Conservation (phyloP, 805 yeast species). For the Candida pseudoglaebosa region DNA sequence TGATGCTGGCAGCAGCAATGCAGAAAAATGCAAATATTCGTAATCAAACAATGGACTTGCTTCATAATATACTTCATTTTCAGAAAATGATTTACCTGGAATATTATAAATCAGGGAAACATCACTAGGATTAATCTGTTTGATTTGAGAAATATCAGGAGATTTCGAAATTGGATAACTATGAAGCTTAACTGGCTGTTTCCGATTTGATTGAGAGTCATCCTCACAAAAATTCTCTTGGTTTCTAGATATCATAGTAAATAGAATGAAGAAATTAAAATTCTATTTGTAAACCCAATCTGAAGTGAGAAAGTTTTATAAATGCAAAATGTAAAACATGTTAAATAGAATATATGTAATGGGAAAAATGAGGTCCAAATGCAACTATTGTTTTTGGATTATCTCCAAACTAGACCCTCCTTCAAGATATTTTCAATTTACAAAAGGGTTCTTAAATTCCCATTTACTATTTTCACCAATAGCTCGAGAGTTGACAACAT, state of each 20-base stretch:
- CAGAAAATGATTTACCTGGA: slow-evolving; percentile 1
- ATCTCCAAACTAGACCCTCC: no score
- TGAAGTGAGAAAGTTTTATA: neutral
- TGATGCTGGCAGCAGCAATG: neutral
- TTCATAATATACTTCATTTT: slow-evolving; percentile 15
- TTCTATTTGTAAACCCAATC: neutral
- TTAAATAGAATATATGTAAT: no score
- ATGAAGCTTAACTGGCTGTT: neutral
- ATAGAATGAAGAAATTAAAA: neutral
- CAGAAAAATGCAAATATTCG: neutral
- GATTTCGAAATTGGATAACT: neutral
- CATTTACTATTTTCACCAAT: no score
- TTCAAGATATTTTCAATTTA: no score
- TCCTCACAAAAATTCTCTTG: neutral
- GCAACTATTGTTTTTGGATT: no score
- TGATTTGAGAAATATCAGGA: slow-evolving; percentile 1
- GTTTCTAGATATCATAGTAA: slow-evolving; percentile 1
- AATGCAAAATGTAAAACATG: no score
- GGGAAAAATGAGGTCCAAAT: no score
- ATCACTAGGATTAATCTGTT: slow-evolving; percentile 5
- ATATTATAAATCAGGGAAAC: neutral
- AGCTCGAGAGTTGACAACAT: no score
- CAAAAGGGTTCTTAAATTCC: no score
- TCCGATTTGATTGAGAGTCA: neutral
- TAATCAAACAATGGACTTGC: slow-evolving; percentile 13